These are phyloP conservation scores for Venturia carpophila DNA, from an alignment of 2,329 filamentous ascomycete genomes.

Conservation along the genomic window DNA sequence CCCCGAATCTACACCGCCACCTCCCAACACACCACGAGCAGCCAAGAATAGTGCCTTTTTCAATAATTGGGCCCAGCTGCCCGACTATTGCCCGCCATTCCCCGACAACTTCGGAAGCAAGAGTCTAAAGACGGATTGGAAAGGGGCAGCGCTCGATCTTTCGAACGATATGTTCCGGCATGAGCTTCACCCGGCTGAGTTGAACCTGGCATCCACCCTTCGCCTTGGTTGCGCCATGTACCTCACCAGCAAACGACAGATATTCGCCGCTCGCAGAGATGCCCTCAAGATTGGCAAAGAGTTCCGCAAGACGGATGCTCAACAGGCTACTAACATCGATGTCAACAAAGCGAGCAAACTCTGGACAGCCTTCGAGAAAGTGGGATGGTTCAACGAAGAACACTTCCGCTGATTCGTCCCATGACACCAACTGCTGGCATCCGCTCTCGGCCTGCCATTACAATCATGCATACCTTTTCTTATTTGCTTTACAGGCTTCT, in stretches of 20 bases:
- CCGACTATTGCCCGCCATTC: conserved; percentile 64
- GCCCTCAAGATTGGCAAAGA: conserved; percentile 63
- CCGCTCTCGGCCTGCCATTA: neutral
- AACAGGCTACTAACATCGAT: conserved; percentile 96
- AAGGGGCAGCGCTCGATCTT: conserved; percentile 68
- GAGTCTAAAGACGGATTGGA: conserved; percentile 79
- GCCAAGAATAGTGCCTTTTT: conserved; percentile 56
- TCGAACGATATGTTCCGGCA: conserved; percentile 60
- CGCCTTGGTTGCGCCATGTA: conserved; percentile 83
- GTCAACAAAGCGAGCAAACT: conserved; percentile 95
- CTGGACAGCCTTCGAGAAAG: conserved; percentile 80
- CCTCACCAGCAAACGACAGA: conserved; percentile 83
- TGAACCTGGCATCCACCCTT: conserved; percentile 67
- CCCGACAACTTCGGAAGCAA: conserved; percentile 53
- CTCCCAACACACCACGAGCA: conserved; percentile 28
- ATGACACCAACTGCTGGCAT: neutral
- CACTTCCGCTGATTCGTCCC: conserved; percentile 32
- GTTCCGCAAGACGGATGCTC: conserved; percentile 90
- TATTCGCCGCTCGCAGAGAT: conserved; percentile 71
- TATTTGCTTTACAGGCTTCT: neutral
- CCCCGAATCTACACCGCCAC: conserved; percentile 18
- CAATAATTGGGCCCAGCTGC: conserved; percentile 41
- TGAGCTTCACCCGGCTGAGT: conserved; percentile 70
- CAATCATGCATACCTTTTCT: neutral
- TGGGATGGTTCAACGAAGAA: conserved; percentile 66